Conservation (phyloP, 163 green algal genomes). For the Prototheca cutis region DNA sequence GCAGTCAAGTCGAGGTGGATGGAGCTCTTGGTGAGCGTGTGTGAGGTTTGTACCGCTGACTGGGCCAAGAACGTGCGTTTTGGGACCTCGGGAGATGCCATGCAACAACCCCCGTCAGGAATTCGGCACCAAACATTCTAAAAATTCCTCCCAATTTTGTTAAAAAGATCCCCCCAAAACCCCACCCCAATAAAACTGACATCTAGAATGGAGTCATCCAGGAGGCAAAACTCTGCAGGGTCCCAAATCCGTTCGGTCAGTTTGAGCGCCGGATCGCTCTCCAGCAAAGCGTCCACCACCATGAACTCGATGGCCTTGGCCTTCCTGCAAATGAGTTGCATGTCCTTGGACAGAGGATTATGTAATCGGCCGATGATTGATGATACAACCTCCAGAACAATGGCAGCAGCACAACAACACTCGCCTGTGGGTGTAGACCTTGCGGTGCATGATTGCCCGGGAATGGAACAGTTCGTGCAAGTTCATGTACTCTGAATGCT, state of each 20-base stretch:
- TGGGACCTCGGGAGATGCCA: no score
- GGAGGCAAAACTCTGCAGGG: conserved; percentile 25
- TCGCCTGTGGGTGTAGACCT: conserved; percentile 38
- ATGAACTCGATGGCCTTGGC: conserved; percentile 47
- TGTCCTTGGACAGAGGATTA: no score
- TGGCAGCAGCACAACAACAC: neutral
- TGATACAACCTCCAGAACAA: neutral
- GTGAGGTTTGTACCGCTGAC: no score
- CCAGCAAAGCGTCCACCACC: conserved; percentile 44
- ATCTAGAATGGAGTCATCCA: conserved; percentile 14
- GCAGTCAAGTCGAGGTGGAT: no score
- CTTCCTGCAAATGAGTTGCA: conserved; percentile 23
- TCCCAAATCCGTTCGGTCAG: conserved; percentile 26
- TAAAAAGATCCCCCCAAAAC: no score
- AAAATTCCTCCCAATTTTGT: no score
- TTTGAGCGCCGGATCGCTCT: conserved; percentile 30
- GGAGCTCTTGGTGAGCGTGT: no score
- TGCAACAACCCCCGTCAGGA: no score
- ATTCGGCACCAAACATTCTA: no score
- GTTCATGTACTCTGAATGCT: conserved; percentile 44
- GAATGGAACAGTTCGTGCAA: conserved; percentile 47
- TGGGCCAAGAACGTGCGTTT: no score
- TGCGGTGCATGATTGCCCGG: conserved; percentile 38
- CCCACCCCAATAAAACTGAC: no score
- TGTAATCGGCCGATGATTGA: no score